Conservation (phyloP, 176 grass and related monocot genomes). For the Juncus effusus region DNA sequence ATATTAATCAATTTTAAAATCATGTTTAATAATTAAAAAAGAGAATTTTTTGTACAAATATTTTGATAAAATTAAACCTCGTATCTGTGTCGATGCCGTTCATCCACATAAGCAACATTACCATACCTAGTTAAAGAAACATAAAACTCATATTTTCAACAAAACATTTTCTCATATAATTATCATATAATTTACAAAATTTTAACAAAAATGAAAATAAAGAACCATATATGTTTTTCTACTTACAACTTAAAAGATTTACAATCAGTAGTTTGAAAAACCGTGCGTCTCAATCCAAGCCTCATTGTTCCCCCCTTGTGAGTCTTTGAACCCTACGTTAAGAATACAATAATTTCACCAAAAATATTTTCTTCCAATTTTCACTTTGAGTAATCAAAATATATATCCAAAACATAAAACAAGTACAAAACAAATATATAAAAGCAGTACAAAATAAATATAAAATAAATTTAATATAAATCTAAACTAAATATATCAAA, state of each 20-base stretch:
- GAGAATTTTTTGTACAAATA: neutral
- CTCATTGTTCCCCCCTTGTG: constrained; percentile 47
- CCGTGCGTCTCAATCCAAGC: constrained; percentile 43
- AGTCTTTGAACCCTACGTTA: constrained; percentile 29
- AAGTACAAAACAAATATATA: constrained; percentile 10
- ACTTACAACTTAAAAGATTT: constrained; percentile 53
- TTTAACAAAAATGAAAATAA: neutral
- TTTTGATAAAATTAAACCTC: constrained; percentile 34
- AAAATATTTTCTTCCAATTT: no score
- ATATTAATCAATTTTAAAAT: neutral
- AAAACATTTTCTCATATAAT: neutral
- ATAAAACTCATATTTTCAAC: constrained; percentile 2
- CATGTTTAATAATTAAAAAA: neutral
- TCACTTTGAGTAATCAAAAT: no score
- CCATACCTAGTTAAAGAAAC: constrained; percentile 39
- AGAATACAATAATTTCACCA: constrained; percentile 1
- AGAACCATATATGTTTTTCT: neutral
- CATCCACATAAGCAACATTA: constrained; percentile 32
- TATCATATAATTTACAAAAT: neutral
- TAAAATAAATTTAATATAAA: neutral
- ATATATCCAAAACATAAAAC: neutral
- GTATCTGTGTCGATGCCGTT: constrained; percentile 50
- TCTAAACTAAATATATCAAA: neutral
- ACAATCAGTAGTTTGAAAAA: constrained; percentile 34
- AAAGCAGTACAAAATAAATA: constrained; percentile 4